Evolutionary conservation across 495 filamentous ascomycete genomes (phyloP), one percentile per base, ranked within the genome.

Genomic region (Xylaria bambusicola): DNA sequence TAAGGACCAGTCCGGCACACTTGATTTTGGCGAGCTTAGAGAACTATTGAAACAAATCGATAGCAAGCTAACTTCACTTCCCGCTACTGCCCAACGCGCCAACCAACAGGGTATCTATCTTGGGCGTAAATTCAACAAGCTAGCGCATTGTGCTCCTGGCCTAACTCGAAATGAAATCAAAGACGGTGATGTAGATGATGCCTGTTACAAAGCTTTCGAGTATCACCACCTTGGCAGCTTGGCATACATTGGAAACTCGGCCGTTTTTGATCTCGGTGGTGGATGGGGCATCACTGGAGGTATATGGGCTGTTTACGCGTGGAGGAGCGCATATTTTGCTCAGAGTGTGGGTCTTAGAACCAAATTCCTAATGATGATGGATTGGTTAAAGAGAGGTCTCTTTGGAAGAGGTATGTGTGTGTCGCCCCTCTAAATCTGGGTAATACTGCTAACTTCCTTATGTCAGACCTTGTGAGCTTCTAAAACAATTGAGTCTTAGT

Each of bases 41-140:
- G 91, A 96, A 66, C 82, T 99, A 17, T 83, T 99, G 1, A 80
- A 86, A 63, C 91, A 97, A 65, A 96, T 97, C 60, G 91, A 97
- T 71, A 88, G 81, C 61, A 96, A 96, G 68, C 84, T 97, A 18
- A 95, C 90, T 13, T 91, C 86, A 46, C 71, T 97, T 13, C 89
- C 90, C 1, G 91, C 91, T 3, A 92, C 95, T 0, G 95, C 95
- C n/a, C 95, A 99, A 73, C 88, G 95, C 50, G 95, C 95, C 6
- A 89, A 98, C 71, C 95, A 99, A 73, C 95, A 99, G 72, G 95
- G 95, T 9, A 79, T 88, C 66, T 99, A 99, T 70, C 87, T 99
- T 0, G 95, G 87, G 10, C 87, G 86, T 47, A 99, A 99, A 74
- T 87, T 99, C 73, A 96, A 93, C 74, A 93, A 94, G 77, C 80